Evolutionary conservation across 2,329 filamentous ascomycete genomes (phyloP).

Genomic region (Clarireedia hainanense): DNA sequence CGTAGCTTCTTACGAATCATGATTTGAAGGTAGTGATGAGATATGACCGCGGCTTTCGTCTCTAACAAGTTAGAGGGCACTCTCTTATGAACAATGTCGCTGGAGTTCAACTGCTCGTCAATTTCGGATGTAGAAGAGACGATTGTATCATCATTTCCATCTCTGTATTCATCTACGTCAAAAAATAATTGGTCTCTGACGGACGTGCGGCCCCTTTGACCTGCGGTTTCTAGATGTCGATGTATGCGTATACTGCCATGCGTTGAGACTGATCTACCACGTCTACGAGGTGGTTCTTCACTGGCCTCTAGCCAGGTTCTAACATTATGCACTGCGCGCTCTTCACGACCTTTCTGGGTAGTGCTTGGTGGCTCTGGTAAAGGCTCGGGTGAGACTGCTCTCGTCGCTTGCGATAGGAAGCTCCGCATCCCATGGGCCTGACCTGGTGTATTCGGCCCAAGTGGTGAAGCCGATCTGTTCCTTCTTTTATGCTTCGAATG

Average conservation of each 20-base stretch:
- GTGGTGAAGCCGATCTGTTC: conserved; percentile 20
- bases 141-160: conserved; percentile 20
- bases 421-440: conserved; percentile 5
- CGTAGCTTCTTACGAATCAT: conserved; percentile 15
- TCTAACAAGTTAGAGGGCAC: conserved; percentile 7
- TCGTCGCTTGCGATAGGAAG: conserved; percentile 13
- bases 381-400: conserved; percentile 2
- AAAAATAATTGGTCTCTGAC: conserved; percentile 10
- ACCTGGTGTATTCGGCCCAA: conserved; percentile 4
- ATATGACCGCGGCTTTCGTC: conserved; percentile 22
- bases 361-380: conserved; percentile 6
- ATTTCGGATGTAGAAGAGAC: conserved; percentile 17
- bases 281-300: conserved; percentile 11
- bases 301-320: conserved; percentile 23
- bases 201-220: background rate
- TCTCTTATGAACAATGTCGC: conserved; percentile 2
- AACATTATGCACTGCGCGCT: conserved; percentile 10
- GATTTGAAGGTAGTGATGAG: conserved; percentile 14
- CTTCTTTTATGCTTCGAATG: conserved; percentile 10
- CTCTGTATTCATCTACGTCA: conserved; percentile 15
- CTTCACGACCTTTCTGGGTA: conserved; percentile 10
- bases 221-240: conserved; percentile 14
- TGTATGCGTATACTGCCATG: conserved; percentile 22
- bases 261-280: conserved; percentile 22
- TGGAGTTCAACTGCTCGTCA: background rate